Percentiles rank a stretch among this genome's conserved stretches.
phyloP scores from a whole-genome alignment of 768 basidiomycete species.

The Kwoniella sp. region DNA sequence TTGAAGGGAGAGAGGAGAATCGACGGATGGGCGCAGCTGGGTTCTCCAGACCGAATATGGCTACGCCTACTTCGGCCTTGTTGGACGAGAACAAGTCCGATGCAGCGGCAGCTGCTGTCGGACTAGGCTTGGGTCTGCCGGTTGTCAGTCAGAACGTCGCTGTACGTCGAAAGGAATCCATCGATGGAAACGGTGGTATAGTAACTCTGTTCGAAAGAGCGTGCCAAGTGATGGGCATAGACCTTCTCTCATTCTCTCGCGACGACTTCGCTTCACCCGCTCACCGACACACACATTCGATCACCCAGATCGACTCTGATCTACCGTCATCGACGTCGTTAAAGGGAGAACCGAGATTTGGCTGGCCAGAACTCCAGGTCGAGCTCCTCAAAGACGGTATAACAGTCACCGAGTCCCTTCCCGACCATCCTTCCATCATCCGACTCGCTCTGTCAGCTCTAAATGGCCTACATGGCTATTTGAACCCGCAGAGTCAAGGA shows the following conservation, averaged over 20 bases:
- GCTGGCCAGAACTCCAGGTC: slow-evolving; percentile 94
- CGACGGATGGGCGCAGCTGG: slow-evolving; percentile 43
- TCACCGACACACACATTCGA: not conserved
- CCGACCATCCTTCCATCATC: slow-evolving; percentile 82
- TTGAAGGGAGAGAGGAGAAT: slow-evolving; percentile 70
- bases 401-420: slow-evolving; percentile 84
- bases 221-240: slow-evolving; percentile 77
- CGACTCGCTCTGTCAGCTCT: slow-evolving; percentile 88
- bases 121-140: slow-evolving; percentile 40
- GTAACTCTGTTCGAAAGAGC: slow-evolving; percentile 72
- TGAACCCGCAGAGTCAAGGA: slow-evolving; percentile 76
- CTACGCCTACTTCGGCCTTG: not conserved
- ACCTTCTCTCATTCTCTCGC: slow-evolving; percentile 59
- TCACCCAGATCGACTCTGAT: not conserved
- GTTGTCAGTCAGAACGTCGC: slow-evolving; percentile 59
- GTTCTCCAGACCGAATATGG: slow-evolving; percentile 8
- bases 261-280: not conserved
- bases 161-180: slow-evolving; percentile 71
- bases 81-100: slow-evolving; percentile 7
- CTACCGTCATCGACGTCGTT: slow-evolving; percentile 7
- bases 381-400: slow-evolving; percentile 92
- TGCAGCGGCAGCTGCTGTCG: slow-evolving; percentile 27
- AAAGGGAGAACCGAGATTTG: slow-evolving; percentile 59
- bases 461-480: slow-evolving; percentile 68
- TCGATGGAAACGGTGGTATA: slow-evolving; percentile 81